Evolutionary conservation across 768 basidiomycete genomes (phyloP), one percentile per base, ranked within the genome.

Genomic region (Xanthoconium stramineum): DNA sequence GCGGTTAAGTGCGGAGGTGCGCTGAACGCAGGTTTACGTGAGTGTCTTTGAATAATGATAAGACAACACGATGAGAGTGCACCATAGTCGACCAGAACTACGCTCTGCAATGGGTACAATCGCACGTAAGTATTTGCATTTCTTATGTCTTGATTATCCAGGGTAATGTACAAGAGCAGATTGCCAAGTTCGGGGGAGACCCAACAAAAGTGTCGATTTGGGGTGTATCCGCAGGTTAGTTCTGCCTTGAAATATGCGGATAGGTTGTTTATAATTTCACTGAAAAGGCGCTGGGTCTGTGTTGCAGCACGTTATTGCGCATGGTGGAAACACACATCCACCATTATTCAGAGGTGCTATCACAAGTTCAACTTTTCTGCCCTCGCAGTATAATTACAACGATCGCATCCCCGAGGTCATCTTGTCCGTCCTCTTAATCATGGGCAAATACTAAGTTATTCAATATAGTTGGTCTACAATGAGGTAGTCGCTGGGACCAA

Each of bases 201-300:
- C 44, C 45, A 6, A 29, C 13, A 4, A 47, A 42, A 33, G 56
- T 57, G n/a, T 14, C 52, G 3, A 58, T 58, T 45, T 58, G 55
- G 56, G 56, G 56, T 9, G n/a, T 14, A 30, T 58, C 57, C 3
- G 56, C 57, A 24, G 57, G 57, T 46, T 19, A 13, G 53, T 13
- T 3, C 32, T 13, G 36, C 14, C 24, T 12, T 20, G 10, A 20
- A 36, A 52, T 24, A 17, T 20, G 17, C 4, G 10, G 15, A 10
- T 28, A 20, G 19, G n/a, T 2, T 14, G 13, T 30, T 37, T 17
- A 17, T 36, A 6, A 29, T 4, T 15, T 47, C 14, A 15, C 33
- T 35, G 43, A 17, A 32, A 46, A 56, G 56, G 56, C 3, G 55
- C 3, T 12, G 57, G 57, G 15, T 58, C 55, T 7, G 55, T 58